Conservation (phyloP, 2,329 filamentous ascomycete genomes). For the Penicillium nordicum region DNA sequence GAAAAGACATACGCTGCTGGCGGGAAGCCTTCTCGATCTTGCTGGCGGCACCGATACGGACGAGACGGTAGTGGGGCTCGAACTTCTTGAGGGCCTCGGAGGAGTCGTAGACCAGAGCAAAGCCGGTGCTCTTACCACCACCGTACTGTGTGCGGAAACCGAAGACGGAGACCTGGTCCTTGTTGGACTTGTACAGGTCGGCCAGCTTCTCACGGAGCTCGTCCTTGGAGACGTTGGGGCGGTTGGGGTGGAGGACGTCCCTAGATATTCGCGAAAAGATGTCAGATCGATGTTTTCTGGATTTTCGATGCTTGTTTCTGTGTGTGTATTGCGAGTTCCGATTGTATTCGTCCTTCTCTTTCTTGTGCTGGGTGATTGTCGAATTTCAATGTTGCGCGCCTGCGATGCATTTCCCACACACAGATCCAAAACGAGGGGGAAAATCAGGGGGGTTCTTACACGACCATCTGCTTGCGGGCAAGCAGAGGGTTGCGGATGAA, state of each 20-base stretch:
- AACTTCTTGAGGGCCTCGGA: constrained; percentile 99
- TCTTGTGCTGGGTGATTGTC: constrained; percentile 1
- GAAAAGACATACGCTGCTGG: constrained; percentile 86
- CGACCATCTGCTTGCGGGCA: constrained; percentile 98
- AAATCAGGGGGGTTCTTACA: constrained; percentile 63
- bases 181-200: constrained; percentile 95
- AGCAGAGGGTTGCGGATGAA: constrained; percentile 99
- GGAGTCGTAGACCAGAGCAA: constrained; percentile 98
- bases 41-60: constrained; percentile 84
- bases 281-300: constrained; percentile 20
- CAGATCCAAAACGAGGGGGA: constrained; percentile 13
- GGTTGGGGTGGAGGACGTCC: constrained; percentile 99
- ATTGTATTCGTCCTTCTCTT: not conserved
- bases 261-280: constrained; percentile 48
- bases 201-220: constrained; percentile 94
- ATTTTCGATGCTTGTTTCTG: constrained; percentile 2
- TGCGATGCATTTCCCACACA: constrained; percentile 13
- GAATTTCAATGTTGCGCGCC: constrained; percentile 10
- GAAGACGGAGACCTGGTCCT: constrained; percentile 97
- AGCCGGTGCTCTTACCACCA: constrained; percentile 99
- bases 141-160: constrained; percentile 98
- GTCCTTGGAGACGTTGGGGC: constrained; percentile 98
- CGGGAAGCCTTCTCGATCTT: constrained; percentile 97
- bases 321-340: constrained; percentile 7
- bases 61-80: constrained; percentile 95